Evolutionary conservation across 2,329 filamentous ascomycete genomes (phyloP).

Genomic region (Onygenales sp.): DNA sequence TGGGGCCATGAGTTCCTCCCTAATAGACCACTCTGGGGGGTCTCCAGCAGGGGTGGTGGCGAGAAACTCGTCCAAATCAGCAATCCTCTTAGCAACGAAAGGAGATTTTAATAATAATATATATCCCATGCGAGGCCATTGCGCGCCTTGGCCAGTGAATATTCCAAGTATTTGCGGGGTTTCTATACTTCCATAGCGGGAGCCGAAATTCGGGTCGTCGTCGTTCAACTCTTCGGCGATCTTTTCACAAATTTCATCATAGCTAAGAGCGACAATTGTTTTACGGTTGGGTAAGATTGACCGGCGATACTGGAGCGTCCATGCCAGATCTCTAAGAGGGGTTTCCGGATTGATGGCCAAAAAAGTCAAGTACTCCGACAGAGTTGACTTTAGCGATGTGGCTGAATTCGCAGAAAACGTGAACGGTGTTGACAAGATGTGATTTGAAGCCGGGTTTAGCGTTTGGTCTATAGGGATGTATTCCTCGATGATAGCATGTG

Average conservation of each 20-base stretch:
- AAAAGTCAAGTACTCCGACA: slow-evolving; percentile 4
- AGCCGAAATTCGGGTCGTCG: neutral
- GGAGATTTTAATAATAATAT: slow-evolving; percentile 8
- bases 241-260: neutral
- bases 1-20: slow-evolving; percentile 8
- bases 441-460: neutral
- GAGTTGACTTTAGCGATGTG: slow-evolving; percentile 5
- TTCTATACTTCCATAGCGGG: neutral
- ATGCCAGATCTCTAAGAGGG: slow-evolving; percentile 6
- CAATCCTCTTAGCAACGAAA: slow-evolving; percentile 4
- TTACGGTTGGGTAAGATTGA: neutral
- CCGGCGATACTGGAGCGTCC: neutral
- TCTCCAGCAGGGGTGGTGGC: neutral
- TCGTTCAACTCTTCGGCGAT: slow-evolving; percentile 1
- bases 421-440: slow-evolving; percentile 9
- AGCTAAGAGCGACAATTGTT: slow-evolving; percentile 4
- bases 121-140: slow-evolving; percentile 15
- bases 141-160: slow-evolving; percentile 18
- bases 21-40: neutral
- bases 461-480: slow-evolving; percentile 1
- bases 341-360: slow-evolving; percentile 4
- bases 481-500: slow-evolving; percentile 10
- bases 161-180: slow-evolving; percentile 10
- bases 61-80: slow-evolving; percentile 9
- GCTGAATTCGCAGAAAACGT: slow-evolving; percentile 10